Evolutionary conservation across 176 grass and related monocot genomes (phyloP), one percentile per base, ranked within the genome.

Genomic region (Zoysia pacifica): DNA sequence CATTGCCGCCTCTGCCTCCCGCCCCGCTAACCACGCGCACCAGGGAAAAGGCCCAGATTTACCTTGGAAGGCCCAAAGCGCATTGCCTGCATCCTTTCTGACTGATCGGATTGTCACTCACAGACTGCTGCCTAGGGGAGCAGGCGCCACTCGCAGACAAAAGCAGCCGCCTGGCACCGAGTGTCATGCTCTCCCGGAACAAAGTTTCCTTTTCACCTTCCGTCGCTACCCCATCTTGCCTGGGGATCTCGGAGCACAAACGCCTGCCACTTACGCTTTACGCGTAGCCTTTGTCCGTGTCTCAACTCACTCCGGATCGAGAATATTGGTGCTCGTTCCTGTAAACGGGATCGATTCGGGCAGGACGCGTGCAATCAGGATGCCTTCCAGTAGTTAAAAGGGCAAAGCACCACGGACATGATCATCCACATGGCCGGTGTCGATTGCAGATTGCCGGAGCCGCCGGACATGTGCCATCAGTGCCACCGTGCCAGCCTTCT

Each of bases 111-210:
- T 28, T 28, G 28, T 28, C 28, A 28, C 28, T 28, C 28, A 28
- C 28, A 28, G 28, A 28, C 28, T 28, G 28, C 28, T 28, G 28
- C 28, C 28, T 28, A 28, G 28, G 0, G 28, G 28, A 28, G 28
- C 28, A 28, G 28, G 28, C 28, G 28, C 28, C 39, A 4, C 35
- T 53, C 9, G 78, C 78, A 19, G n/a, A 73, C 80, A 66, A 48
- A 56, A 67, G 48, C 9, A 18, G 80, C 71, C 50, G 49, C 9
- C 49, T 6, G 51, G 62, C 41, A 15, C 63, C 20, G 60, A 42
- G 65, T 79, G 76, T 7, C 69, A 73, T 38, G 68, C 67, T 73
- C 73, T 79, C 48, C 59, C 39, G 6, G 83, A 11, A 11, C 83
- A 85, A 45, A 36, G 15, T 58, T 42, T 16, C 3, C 50, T 15